Evolutionary conservation across 164 flowering plant species (phyloP), one percentile per base, ranked within the genome.

Genomic region (Sedum album): DNA sequence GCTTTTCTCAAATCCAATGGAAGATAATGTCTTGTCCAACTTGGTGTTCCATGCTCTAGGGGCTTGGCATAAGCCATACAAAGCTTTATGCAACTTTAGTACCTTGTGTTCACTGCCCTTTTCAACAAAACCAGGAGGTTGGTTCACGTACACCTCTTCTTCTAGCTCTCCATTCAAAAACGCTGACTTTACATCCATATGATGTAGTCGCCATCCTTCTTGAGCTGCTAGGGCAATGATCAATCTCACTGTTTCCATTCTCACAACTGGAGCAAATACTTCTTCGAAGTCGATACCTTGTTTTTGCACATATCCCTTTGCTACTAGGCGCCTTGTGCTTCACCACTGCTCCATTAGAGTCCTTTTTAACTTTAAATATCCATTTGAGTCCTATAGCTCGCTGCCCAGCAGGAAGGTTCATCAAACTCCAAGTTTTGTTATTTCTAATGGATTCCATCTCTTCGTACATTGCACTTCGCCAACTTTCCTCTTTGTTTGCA

Each of bases 151-250:
- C n/a, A n/a, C n/a, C n/a, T n/a, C n/a, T n/a, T n/a, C n/a, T n/a
- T n/a, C n/a, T n/a, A n/a, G n/a, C n/a, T n/a, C n/a, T n/a, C n/a
- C 66, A 31, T 63, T 11, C 13, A 63, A 21, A 31, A 63, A 63
- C 7, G 66, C 66, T 1, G 39, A 2, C 35, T 63, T 63, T 2
- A 63, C 66, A 33, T 63, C 66, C 35, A 63, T 28, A 7, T 63
- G 66, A 25, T 63, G 33, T 2, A 63, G 4, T 17, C 17, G 13
- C 66, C 66, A 63, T 7, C 35, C 31, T 8, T 31, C 33, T 30
- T 63, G 66, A 28, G 66, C 41, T 17, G 18, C 66, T 7, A 63
- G 35, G 3, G 66, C 31, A 31, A 63, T 8, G 2, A 63, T 6
- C 35, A 63, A 7, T 33, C 66, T 31, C 30, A 63, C 33, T 63